Conservation (phyloP, 129 eudicot genomes). For the Scalesia atractyloides region DNA sequence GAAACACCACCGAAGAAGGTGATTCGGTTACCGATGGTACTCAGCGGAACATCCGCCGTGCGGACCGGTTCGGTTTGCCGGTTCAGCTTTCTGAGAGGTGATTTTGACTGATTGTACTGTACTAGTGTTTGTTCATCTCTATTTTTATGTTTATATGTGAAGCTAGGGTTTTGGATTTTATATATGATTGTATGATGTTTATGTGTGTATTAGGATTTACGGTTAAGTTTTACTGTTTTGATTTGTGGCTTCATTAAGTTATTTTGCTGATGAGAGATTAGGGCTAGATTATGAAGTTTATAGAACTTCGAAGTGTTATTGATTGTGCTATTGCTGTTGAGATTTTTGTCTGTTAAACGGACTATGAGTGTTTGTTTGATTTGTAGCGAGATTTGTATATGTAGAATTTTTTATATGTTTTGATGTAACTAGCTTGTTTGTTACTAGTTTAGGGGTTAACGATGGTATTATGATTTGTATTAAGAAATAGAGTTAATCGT, state of each 20-base stretch:
- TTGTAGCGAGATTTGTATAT: background rate
- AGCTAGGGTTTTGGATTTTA: background rate
- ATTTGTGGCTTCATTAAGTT: background rate
- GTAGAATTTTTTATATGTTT: background rate
- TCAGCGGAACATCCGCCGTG: slow-evolving; percentile 78
- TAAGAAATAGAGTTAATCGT: no score
- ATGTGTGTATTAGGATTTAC: background rate
- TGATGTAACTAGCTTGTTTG: background rate
- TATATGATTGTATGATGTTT: background rate
- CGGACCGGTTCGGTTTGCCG: slow-evolving; percentile 91
- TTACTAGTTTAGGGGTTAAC: background rate
- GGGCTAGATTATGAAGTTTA: background rate
- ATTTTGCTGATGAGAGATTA: background rate
- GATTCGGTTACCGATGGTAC: slow-evolving; percentile 46
- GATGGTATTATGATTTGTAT: background rate
- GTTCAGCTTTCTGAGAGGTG: slow-evolving; percentile 89
- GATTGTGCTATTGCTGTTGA: background rate
- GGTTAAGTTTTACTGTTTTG: background rate
- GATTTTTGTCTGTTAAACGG: background rate
- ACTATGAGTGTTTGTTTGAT: background rate
- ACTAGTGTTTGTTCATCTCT: background rate
- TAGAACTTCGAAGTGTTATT: background rate
- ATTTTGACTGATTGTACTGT: background rate
- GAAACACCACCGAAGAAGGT: slow-evolving; percentile 21
- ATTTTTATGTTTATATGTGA: no score